Conservation (phyloP, 2,329 filamentous ascomycete species). For the Ophiostoma pallidulum region DNA sequence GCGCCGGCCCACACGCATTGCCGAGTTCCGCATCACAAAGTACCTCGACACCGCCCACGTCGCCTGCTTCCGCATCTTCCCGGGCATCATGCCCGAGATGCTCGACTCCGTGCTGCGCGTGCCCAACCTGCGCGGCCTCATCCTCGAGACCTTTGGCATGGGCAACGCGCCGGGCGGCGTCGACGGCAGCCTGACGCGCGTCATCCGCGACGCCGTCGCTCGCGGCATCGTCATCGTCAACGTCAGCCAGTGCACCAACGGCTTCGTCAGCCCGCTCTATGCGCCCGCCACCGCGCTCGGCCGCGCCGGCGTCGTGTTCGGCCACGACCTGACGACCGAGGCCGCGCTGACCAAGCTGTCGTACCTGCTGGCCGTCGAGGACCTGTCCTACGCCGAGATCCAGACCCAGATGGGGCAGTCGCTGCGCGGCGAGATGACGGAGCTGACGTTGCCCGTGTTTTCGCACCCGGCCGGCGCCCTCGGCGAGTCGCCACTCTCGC, state of each 20-base stretch:
- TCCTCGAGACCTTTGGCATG: slow-evolving; percentile 88
- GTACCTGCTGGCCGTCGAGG: slow-evolving; percentile 65
- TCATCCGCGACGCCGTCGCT: slow-evolving; percentile 66
- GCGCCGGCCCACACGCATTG: slow-evolving; percentile 61
- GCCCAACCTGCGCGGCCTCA: slow-evolving; percentile 67
- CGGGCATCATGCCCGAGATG: slow-evolving; percentile 89
- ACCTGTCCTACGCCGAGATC: slow-evolving; percentile 56
- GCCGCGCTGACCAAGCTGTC: slow-evolving; percentile 85
- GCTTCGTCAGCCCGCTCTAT: slow-evolving; percentile 69
- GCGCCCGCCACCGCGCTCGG: slow-evolving; percentile 69
- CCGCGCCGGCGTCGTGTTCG: slow-evolving; percentile 77
- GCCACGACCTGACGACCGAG: slow-evolving; percentile 81
- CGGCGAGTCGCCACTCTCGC: slow-evolving; percentile 29
- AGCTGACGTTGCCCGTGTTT: slow-evolving; percentile 62
- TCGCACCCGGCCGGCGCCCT: slow-evolving; percentile 54
- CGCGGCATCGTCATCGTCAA: slow-evolving; percentile 82
- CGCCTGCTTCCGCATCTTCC: slow-evolving; percentile 81
- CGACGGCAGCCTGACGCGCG: slow-evolving; percentile 68
- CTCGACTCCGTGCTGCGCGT: slow-evolving; percentile 72
- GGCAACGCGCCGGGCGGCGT: slow-evolving; percentile 80
- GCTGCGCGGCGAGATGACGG: slow-evolving; percentile 78
- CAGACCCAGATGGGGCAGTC: slow-evolving; percentile 62
- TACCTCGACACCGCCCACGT: slow-evolving; percentile 81
- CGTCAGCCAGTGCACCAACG: slow-evolving; percentile 77
- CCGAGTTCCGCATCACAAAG: slow-evolving; percentile 63